Conservation (phyloP, 1,284 basidiomycete genomes). For the Caloboletus firmus region DNA sequence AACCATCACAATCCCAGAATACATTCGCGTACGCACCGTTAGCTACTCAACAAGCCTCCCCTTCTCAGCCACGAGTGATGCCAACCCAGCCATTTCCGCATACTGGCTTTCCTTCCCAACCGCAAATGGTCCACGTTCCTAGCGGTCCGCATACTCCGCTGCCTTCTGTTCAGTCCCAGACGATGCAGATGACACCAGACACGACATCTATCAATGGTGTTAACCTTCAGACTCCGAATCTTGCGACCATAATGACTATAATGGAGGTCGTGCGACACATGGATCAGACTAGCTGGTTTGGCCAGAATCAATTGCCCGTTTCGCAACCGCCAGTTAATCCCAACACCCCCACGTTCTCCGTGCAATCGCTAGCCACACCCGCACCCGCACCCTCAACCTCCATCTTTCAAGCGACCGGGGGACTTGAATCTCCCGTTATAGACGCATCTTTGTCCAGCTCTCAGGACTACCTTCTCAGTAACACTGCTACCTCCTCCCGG, state of each 20-base stretch:
- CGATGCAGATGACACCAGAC: conserved; percentile 15
- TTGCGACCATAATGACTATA: conserved; percentile 35
- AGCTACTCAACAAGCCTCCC: conserved; percentile 16
- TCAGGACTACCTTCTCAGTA: conserved; percentile 2
- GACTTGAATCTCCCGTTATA: neutral
- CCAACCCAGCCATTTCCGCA: conserved; percentile 21
- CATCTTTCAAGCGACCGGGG: neutral
- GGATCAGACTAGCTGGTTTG: conserved; percentile 24
- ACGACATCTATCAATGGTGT: conserved; percentile 6
- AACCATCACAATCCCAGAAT: conserved; percentile 24
- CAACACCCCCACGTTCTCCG: conserved; percentile 1
- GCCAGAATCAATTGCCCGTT: conserved; percentile 19
- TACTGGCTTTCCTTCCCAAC: conserved; percentile 16
- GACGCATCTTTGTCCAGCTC: conserved; percentile 4
- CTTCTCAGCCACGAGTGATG: conserved; percentile 20
- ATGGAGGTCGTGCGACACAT: conserved; percentile 36
- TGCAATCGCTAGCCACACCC: conserved; percentile 4
- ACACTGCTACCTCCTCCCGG: conserved; percentile 5
- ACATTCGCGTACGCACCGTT: conserved; percentile 14
- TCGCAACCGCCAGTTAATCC: conserved; percentile 18
- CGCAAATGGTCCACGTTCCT: conserved; percentile 14
- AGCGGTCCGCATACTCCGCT: conserved; percentile 14
- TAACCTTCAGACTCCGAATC: conserved; percentile 23
- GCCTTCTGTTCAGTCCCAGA: conserved; percentile 15
- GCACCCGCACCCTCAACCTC: conserved; percentile 5